These are phyloP conservation scores for Paramecium primaurelia DNA, from an alignment of 73 alveolate genomes.

Conservation along the genomic window DNA sequence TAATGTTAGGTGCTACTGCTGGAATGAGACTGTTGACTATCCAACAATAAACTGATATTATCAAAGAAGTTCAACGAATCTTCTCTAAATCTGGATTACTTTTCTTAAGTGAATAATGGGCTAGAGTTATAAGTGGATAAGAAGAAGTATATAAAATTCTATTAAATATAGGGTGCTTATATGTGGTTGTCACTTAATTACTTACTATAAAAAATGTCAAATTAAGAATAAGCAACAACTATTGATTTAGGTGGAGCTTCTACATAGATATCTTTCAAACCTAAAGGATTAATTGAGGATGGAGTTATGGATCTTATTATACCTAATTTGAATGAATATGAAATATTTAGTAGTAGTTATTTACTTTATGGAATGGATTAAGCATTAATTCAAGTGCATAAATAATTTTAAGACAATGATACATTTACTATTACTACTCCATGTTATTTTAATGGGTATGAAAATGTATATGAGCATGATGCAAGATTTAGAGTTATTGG, in stretches of 20 bases:
- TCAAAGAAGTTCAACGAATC: not conserved
- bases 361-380: constrained; percentile 34
- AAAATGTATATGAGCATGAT: not conserved
- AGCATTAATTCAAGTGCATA: constrained; percentile 24
- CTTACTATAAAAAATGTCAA: not conserved
- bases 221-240: constrained; percentile 18
- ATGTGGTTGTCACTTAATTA: constrained; percentile 58
- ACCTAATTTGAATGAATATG: constrained; percentile 48
- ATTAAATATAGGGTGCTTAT: constrained; percentile 38
- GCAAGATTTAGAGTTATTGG: not conserved
- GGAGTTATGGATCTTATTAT: constrained; percentile 34
- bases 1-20: constrained; percentile 59
- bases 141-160: not conserved
- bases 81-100: constrained; percentile 9
- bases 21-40: constrained; percentile 50
- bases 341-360: constrained; percentile 42
- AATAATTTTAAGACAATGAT: not conserved
- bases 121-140: constrained; percentile 29
- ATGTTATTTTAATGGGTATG: constrained; percentile 47
- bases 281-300: not conserved
- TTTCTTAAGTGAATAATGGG: constrained; percentile 45
- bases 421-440: constrained; percentile 9
- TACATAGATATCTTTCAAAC: constrained; percentile 41
- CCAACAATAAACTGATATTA: not conserved
- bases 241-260: constrained; percentile 63